phyloP scores from a whole-genome alignment of 345 rosid genomes.

The Ceriops zippeliana region DNA sequence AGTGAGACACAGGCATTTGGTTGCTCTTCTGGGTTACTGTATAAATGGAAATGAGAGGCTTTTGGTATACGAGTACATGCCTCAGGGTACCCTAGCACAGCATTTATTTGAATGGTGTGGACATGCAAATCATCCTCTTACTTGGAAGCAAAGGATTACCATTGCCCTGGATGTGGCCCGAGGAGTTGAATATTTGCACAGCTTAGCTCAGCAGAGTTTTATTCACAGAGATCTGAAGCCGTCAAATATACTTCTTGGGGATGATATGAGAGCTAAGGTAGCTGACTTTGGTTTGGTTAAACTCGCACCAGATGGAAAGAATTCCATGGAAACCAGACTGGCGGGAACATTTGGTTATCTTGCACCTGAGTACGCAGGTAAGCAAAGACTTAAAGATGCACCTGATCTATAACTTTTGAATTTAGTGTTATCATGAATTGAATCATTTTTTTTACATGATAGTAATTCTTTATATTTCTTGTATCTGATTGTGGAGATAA shows the following conservation, averaged over 20 bases:
- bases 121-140: constrained; percentile 44
- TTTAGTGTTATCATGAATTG: constrained; percentile 2
- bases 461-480: neutral
- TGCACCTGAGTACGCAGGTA: constrained; percentile 97
- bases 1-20: constrained; percentile 87
- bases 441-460: neutral
- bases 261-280: constrained; percentile 94
- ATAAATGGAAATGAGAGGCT: constrained; percentile 73
- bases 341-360: constrained; percentile 98
- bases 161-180: constrained; percentile 83
- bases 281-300: constrained; percentile 92
- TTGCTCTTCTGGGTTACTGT: constrained; percentile 77
- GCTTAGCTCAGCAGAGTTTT: constrained; percentile 83
- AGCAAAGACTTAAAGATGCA: constrained; percentile 15
- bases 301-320: constrained; percentile 79
- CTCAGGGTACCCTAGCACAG: constrained; percentile 74
- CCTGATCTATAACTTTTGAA: neutral
- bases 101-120: constrained; percentile 64
- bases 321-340: constrained; percentile 82
- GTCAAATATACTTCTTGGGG: constrained; percentile 81
- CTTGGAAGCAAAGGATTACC: constrained; percentile 80
- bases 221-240: constrained; percentile 91
- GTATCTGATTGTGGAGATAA: neutral
- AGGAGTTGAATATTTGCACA: constrained; percentile 90
- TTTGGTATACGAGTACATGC: constrained; percentile 89